Evolutionary conservation across 192 early-diverging fungal genomes (phyloP), one percentile per base, ranked within the genome.

Genomic region (Coemansia sp.): DNA sequence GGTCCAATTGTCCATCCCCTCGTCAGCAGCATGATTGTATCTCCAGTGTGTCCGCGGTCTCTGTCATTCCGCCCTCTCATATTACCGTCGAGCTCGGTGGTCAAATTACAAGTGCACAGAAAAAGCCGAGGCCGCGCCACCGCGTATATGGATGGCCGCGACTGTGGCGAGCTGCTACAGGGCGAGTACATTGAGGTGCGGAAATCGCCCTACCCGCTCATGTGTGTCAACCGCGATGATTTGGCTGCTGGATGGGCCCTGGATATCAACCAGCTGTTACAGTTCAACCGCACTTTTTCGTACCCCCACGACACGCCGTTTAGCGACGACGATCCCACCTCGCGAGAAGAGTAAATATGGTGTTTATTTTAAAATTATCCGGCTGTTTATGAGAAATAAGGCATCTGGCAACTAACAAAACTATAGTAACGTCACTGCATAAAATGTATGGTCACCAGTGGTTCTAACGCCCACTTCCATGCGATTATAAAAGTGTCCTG

Each of bases 21-120:
- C 6, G 88, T 93, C 49, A 87, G 90, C 70, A 85, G 85, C 23
- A 73, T 93, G 32, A 58, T 91, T 0, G 41, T 93, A 49, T 91
- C 90, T 8, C 92, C 92, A 0, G 90, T 93, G 60, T 93, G 92
- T 64, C 92, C 92, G 2, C 78, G 91, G 43, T 93, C 92, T 29
- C 73, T 93, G 45, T 92, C 90, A 2, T 93, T 93, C 77, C 83
- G 94, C 29, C 87, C 94, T 3, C 85, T 91, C 7, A 75, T 95
- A 55, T 70, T 97, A 12, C 94, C 93, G 12, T 72, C 90, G 2
- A 84, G 74, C 53, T 76, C 89, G 0, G 83, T 75, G 4, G 83
- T 94, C 14, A 78, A 82, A 47, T 63, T 93, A 25, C 83, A 84
- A 76, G 85, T 90, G 62, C 61, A 79, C 27, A 29, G 17, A 22